A percentile compares a stretch with the other conserved stretches of the same genome.
phyloP scores from a whole-genome alignment of 768 basidiomycete genomes.

The Crucibulum laeve region DNA sequence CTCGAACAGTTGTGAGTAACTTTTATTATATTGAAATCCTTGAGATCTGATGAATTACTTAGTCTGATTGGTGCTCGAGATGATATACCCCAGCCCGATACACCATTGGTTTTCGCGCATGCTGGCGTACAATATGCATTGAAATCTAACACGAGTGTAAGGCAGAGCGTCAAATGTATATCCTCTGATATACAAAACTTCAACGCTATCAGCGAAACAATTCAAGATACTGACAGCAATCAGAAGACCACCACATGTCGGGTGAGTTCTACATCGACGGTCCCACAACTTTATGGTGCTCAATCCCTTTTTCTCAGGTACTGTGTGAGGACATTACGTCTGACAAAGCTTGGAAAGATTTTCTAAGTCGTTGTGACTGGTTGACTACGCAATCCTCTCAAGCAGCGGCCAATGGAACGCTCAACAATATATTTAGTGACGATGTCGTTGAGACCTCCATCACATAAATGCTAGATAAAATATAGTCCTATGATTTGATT shows the following conservation, averaged over 20 bases:
- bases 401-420: neutral
- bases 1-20: slow-evolving; percentile 35
- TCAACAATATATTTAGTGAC: neutral
- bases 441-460: neutral
- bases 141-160: slow-evolving; percentile 40
- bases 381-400: slow-evolving; percentile 23
- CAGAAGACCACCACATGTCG: slow-evolving; percentile 48
- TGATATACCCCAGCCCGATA: neutral
- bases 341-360: slow-evolving; percentile 37
- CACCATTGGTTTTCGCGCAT: slow-evolving; percentile 31
- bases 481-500: no score
- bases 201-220: slow-evolving; percentile 38
- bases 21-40: neutral
- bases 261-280: slow-evolving; percentile 29
- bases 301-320: slow-evolving; percentile 31
- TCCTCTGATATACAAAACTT: slow-evolving; percentile 6
- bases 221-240: slow-evolving; percentile 49
- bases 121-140: slow-evolving; percentile 40
- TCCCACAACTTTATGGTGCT: neutral
- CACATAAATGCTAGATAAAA: no score
- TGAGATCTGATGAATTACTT: neutral
- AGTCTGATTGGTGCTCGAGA: neutral
- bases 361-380: slow-evolving; percentile 28
- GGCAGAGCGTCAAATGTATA: slow-evolving; percentile 32
- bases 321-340: slow-evolving; percentile 31